These are phyloP conservation scores for Aspergillus bertholletiae DNA, from an alignment of 495 filamentous ascomycete genomes.

Conservation along the genomic window DNA sequence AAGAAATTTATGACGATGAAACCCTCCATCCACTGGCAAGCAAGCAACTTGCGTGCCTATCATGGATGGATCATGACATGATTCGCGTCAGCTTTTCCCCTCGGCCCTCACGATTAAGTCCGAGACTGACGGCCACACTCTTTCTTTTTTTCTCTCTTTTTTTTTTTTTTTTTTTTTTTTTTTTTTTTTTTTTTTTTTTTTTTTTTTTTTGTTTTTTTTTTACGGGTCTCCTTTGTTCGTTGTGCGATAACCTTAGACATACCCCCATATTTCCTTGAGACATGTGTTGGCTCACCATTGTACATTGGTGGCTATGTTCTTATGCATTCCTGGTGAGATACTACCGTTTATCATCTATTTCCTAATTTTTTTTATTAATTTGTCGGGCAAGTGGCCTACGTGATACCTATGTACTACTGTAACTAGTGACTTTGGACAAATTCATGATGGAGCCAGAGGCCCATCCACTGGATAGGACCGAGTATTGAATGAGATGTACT, in stretches of 20 bases:
- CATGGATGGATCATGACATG: not conserved
- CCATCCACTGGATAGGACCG: not conserved
- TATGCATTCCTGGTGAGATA: not conserved
- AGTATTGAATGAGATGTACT: not conserved
- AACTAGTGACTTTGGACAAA: conserved; percentile 13
- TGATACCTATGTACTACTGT: conserved; percentile 39
- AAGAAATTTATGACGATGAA: not conserved
- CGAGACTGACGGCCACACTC: not conserved
- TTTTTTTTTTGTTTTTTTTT: not conserved
- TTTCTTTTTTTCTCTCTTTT: not conserved
- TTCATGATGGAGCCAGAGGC: conserved; percentile 1
- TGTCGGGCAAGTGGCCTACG: conserved; percentile 4
- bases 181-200: conserved; percentile 1
- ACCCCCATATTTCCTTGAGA: conserved; percentile 11
- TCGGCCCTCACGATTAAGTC: not conserved
- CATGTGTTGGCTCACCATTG: conserved; percentile 5
- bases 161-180: not conserved
- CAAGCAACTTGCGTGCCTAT: not conserved
- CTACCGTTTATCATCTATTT: conserved; percentile 4
- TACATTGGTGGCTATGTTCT: conserved; percentile 4
- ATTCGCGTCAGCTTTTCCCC: too few species aligned
- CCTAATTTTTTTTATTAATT: conserved; percentile 23
- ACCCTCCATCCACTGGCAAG: not conserved
- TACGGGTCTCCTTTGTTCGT: conserved; percentile 19
- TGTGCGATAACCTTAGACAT: conserved; percentile 18